Conservation (phyloP, 2,329 filamentous ascomycete genomes). For the Decorospora gaudefroyi region DNA sequence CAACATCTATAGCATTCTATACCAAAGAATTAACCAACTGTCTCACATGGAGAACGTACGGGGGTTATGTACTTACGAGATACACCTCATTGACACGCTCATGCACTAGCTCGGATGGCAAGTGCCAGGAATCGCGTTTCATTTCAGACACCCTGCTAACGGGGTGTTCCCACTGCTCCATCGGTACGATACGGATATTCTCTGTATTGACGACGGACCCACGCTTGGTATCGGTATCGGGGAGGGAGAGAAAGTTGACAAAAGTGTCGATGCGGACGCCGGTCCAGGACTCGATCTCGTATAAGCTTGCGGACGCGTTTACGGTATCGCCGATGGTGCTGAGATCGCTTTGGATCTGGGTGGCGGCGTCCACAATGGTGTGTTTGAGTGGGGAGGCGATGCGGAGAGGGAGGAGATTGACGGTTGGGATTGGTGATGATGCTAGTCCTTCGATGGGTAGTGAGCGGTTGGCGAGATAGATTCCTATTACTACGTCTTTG, state of each 20-base stretch:
- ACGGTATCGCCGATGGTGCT: conserved; percentile 61
- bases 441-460: conserved; percentile 57
- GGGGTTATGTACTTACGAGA: conserved; percentile 43
- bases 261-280: conserved; percentile 71
- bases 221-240: conserved; percentile 41
- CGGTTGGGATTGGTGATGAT: conserved; percentile 66
- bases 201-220: conserved; percentile 1
- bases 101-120: conserved; percentile 27
- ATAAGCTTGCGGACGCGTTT: conserved; percentile 65
- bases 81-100: conserved; percentile 39
- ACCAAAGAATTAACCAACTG: no score
- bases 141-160: conserved; percentile 25
- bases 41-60: conserved; percentile 56
- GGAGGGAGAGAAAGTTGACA: conserved; percentile 76
- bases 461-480: conserved; percentile 81
- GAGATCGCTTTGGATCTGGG: conserved; percentile 69
- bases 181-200: conserved; percentile 26
- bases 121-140: conserved; percentile 12
- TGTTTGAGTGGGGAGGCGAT: conserved; percentile 50
- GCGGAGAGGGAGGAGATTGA: conserved; percentile 76
- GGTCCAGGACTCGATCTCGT: conserved; percentile 76
- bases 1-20: conserved; percentile 60
- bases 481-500: conserved; percentile 66
- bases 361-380: conserved; percentile 58
- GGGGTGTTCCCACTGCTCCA: conserved; percentile 22